A percentile compares a stretch with the other conserved stretches of the same genome.
phyloP scores from a whole-genome alignment of 768 basidiomycete genomes.

The Boletus fagicola region DNA sequence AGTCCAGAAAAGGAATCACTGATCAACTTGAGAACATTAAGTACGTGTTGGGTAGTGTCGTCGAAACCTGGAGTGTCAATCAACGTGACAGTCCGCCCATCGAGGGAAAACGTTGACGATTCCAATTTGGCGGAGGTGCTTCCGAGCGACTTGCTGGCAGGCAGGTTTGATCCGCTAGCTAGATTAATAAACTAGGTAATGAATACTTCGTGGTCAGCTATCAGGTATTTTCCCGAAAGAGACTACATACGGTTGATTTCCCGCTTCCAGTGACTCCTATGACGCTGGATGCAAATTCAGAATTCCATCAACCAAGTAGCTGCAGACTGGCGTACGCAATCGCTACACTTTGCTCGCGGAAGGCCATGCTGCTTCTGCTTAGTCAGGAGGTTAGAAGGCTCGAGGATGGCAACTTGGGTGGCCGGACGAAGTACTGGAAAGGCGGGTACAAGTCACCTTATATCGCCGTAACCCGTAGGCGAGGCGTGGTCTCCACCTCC shows the following conservation, averaged over 20 bases:
- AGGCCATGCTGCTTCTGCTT: constrained; percentile 15
- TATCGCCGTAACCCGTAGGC: constrained; percentile 12
- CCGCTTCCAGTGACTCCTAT: constrained; percentile 34
- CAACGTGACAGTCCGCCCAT: constrained; percentile 42
- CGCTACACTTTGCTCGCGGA: constrained; percentile 16
- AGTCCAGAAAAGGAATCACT: constrained; percentile 31
- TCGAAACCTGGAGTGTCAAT: constrained; percentile 64
- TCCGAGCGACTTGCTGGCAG: constrained; percentile 38
- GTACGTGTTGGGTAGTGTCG: constrained; percentile 44
- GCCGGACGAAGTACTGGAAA: not conserved
- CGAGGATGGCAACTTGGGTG: not conserved
- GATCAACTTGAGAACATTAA: constrained; percentile 45
- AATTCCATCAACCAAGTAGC: not conserved
- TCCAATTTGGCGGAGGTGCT: constrained; percentile 46
- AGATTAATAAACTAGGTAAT: constrained; percentile 46
- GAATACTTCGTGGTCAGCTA: constrained; percentile 3
- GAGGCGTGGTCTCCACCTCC: constrained; percentile 11
- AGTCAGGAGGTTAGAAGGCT: not conserved
- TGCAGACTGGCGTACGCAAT: constrained; percentile 25
- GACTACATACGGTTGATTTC: constrained; percentile 30
- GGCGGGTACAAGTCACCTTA: constrained; percentile 10
- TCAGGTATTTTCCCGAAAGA: not conserved
- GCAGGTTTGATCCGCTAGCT: constrained; percentile 45
- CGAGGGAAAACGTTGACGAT: constrained; percentile 41
- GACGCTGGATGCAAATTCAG: constrained; percentile 24